A percentile compares a stretch with the other conserved stretches of the same genome.
These are phyloP conservation scores for Tripterygium wilfordii DNA, from an alignment of 177 flowering plant species.

Conservation along the genomic window DNA sequence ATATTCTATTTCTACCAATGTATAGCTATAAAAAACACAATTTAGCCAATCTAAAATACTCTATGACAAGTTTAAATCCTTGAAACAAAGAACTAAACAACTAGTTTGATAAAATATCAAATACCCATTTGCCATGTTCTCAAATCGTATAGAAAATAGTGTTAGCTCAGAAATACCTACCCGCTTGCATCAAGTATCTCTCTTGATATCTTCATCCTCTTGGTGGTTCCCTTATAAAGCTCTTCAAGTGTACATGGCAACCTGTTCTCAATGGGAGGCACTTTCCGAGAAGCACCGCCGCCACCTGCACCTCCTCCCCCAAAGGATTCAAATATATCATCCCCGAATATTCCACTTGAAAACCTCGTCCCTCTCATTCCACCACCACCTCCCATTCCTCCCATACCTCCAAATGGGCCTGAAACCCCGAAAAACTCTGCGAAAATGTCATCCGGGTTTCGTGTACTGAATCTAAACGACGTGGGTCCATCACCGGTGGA, in stretches of 20 bases:
- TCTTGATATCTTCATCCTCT: conserved; percentile 90
- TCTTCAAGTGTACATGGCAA: conserved; percentile 86
- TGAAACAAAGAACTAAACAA: no score
- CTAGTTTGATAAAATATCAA: no score
- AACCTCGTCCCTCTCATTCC: conserved; percentile 38
- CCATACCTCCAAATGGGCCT: conserved; percentile 67
- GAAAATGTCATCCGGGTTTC: conserved; percentile 77
- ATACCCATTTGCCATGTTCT: no score
- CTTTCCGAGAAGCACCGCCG: conserved; percentile 46
- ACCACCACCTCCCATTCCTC: conserved; percentile 53
- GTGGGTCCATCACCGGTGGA: conserved; percentile 62
- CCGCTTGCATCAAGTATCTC: conserved; percentile 72
- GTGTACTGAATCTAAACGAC: conserved; percentile 60
- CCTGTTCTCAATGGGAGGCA: conserved; percentile 59
- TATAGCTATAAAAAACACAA: no score
- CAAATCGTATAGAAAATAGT: no score
- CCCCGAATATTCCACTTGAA: conserved; percentile 53
- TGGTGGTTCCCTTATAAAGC: conserved; percentile 77
- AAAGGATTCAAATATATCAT: conserved; percentile 53
- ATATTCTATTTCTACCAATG: no score
- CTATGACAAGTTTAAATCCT: no score
- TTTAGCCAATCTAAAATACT: no score
- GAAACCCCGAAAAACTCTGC: conserved; percentile 77
- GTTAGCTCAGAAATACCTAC: no score
- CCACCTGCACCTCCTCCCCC: conserved; percentile 37